Percentiles rank a stretch among this genome's conserved stretches.
These are phyloP conservation scores for Achaetomium macrosporum DNA, from an alignment of 2,329 filamentous ascomycete species.

Conservation along the genomic window DNA sequence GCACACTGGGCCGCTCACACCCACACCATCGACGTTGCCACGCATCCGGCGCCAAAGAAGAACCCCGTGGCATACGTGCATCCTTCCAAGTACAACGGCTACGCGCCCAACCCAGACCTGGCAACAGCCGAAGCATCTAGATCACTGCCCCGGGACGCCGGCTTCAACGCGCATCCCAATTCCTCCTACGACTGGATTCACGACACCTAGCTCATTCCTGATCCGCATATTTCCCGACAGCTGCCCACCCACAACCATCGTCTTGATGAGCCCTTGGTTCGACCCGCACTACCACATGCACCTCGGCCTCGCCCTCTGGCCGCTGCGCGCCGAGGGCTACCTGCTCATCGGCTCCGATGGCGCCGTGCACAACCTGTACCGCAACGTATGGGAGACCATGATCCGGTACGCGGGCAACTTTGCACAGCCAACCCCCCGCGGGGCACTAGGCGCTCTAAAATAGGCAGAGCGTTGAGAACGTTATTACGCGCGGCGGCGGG, in stretches of 20 bases:
- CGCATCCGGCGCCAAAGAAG: slow-evolving; percentile 54
- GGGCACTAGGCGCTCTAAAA: slow-evolving; percentile 59
- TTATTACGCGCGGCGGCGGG: not conserved
- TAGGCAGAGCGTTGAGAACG: slow-evolving; percentile 40
- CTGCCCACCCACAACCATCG: slow-evolving; percentile 60
- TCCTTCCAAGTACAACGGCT: slow-evolving; percentile 58
- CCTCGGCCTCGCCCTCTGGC: slow-evolving; percentile 51
- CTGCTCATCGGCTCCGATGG: slow-evolving; percentile 56
- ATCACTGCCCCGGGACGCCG: slow-evolving; percentile 40
- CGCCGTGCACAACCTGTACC: slow-evolving; percentile 64
- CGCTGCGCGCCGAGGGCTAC: slow-evolving; percentile 44
- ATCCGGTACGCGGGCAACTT: slow-evolving; percentile 58
- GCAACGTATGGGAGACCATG: slow-evolving; percentile 62
- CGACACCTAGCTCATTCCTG: slow-evolving; percentile 62
- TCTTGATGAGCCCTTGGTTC: slow-evolving; percentile 35
- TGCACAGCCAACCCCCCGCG: slow-evolving; percentile 51
- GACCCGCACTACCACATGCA: slow-evolving; percentile 42
- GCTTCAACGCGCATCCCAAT: slow-evolving; percentile 50
- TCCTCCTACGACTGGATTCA: slow-evolving; percentile 64
- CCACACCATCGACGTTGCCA: slow-evolving; percentile 49
- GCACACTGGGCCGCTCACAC: not conserved
- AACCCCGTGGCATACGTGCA: slow-evolving; percentile 62
- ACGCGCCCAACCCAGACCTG: slow-evolving; percentile 56
- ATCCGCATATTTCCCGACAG: slow-evolving; percentile 62
- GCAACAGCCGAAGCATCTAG: not conserved